Evolutionary conservation across 192 early-diverging fungal species (phyloP).

Genomic region (Backusella circina): DNA sequence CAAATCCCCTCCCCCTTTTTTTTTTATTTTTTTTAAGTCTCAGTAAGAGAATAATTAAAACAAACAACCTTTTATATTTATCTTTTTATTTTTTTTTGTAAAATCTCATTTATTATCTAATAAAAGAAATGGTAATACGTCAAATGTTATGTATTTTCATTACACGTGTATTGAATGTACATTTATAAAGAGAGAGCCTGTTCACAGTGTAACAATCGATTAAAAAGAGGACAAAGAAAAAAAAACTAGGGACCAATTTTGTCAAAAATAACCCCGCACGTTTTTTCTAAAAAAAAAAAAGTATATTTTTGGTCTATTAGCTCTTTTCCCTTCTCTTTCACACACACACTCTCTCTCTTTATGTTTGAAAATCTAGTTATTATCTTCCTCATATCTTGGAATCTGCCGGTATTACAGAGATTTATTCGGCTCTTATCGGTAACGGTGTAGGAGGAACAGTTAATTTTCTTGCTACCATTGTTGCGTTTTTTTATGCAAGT

Average conservation of each 20-base stretch:
- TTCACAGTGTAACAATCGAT: background rate
- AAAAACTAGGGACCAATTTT: background rate
- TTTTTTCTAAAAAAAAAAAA: background rate
- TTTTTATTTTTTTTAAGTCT: background rate
- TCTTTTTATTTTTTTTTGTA: background rate
- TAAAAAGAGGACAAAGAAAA: background rate
- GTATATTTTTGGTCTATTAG: background rate
- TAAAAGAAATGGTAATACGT: background rate
- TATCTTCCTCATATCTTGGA: background rate
- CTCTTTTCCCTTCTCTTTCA: background rate
- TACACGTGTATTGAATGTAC: background rate
- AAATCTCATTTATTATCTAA: background rate
- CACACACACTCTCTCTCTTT: background rate
- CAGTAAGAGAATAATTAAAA: background rate
- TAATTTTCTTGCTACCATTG: constrained; percentile 71
- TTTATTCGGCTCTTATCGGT: constrained; percentile 36
- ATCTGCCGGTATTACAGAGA: background rate
- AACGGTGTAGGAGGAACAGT: constrained; percentile 66
- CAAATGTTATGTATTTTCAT: background rate
- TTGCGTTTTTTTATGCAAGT: constrained; percentile 57
- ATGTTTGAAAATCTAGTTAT: too few species aligned
- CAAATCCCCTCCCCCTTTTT: background rate
- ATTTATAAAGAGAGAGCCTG: background rate
- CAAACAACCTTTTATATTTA: too few species aligned
- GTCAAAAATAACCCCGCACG: background rate